Evolutionary conservation across 108 stramenopile species (phyloP), one percentile per base, ranked within the genome.

Genomic region (Skeletonema potamos): DNA sequence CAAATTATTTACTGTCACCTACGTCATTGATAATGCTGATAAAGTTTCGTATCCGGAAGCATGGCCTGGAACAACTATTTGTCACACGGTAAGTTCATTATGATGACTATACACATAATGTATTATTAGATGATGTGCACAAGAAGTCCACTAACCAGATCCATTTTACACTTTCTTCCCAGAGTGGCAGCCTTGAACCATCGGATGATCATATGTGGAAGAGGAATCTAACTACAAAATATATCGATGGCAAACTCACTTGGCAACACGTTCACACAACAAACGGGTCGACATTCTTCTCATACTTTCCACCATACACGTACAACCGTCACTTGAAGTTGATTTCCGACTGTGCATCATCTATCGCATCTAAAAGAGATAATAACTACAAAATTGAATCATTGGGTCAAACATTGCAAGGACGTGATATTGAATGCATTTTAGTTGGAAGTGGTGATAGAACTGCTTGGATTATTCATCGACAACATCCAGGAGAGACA

Each of bases 401-500:
- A 39, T 54, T 93, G 56, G 92, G 92, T 22, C 86, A 86, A 54
- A 80, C 79, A 3, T 43, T 89, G 66, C 87, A 93, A 56, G 90
- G 90, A 6, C 75, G 92, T 51, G 90, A 93, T 43, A 84, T 93
- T 22, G 92, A 93, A 72, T 91, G 88, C 58, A 66, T 93, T 43
- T 72, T 61, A 20, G 48, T 91, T 36, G 92, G 92, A 39, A 84
- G 48, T 46, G 92, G 92, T 27, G 63, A 82, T 2, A 51, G 37
- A 18, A 59, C 56, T 2, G 88, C 85, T 54, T 93, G 92, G 92
- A 79, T 93, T 48, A 91, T 88, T 60, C 92, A 93, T 70, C 85
- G 92, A 28, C 92, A 93, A 59, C 92, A 93, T 73, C 92, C 92
- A 9, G 92, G 92, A 11, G 92, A 93, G 54, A 88, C 87, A 29